phyloP scores from a whole-genome alignment of 1,284 basidiomycete species.

The Papiliotrema nemorosa region DNA sequence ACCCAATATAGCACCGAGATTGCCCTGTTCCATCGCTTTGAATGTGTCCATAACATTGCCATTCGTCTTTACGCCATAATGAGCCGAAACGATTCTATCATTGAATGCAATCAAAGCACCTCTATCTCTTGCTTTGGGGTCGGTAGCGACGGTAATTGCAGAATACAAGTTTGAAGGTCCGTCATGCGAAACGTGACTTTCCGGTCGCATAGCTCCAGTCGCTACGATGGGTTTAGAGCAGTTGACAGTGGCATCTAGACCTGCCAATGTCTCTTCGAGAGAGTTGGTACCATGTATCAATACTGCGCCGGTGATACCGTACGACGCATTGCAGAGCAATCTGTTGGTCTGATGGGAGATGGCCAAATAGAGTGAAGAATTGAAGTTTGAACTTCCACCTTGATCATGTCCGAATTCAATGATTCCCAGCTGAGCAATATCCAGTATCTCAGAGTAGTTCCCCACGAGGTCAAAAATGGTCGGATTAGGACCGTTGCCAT shows the following conservation, averaged over 20 bases:
- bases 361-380: constrained; percentile 24
- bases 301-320: constrained; percentile 21
- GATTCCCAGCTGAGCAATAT: constrained; percentile 10
- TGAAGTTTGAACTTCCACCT: constrained; percentile 13
- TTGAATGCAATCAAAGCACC: constrained; percentile 37
- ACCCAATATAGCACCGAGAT: not conserved
- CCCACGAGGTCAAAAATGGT: constrained; percentile 7
- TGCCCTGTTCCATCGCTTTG: not conserved
- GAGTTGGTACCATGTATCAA: constrained; percentile 37
- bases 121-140: constrained; percentile 13
- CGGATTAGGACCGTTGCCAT: constrained; percentile 5
- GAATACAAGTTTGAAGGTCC: constrained; percentile 32
- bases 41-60: constrained; percentile 20
- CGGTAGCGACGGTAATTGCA: constrained; percentile 25
- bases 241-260: constrained; percentile 25
- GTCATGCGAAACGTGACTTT: constrained; percentile 24
- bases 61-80: constrained; percentile 32
- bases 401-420: constrained; percentile 2
- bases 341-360: constrained; percentile 28
- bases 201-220: constrained; percentile 56
- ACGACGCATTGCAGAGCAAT: constrained; percentile 23
- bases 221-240: constrained; percentile 58
- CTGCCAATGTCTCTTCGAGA: constrained; percentile 37
- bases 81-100: constrained; percentile 35
- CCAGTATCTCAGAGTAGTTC: constrained; percentile 11